Conservation (phyloP, 495 filamentous ascomycete species). For the Penicillium chermesinum region DNA sequence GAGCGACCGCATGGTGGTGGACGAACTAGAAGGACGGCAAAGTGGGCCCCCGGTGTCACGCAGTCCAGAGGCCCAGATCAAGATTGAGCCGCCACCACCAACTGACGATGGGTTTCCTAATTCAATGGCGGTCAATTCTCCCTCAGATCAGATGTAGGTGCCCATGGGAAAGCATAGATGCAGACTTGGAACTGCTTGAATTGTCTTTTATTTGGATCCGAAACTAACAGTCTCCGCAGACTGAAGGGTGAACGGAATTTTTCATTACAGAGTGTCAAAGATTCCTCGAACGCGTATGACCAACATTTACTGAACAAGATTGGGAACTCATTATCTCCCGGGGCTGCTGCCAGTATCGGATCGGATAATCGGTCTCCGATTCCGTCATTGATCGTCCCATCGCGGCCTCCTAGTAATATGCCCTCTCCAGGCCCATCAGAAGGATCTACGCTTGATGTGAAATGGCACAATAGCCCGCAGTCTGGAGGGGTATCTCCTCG, state of each 20-base stretch:
- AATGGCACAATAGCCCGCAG: constrained; percentile 41
- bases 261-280: constrained; percentile 52
- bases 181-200: no score
- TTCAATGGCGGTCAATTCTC: constrained; percentile 33
- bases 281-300: constrained; percentile 69
- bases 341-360: constrained; percentile 49
- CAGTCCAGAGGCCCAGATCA: constrained; percentile 40
- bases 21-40: constrained; percentile 34
- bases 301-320: constrained; percentile 73
- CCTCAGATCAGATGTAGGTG: constrained; percentile 45
- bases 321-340: constrained; percentile 57
- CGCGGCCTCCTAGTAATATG: constrained; percentile 35
- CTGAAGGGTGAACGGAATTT: constrained; percentile 56
- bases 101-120: constrained; percentile 42
- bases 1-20: constrained; percentile 38
- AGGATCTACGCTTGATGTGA: constrained; percentile 35
- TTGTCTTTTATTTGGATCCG: no score
- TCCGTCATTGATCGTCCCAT: constrained; percentile 43
- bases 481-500: constrained; percentile 44
- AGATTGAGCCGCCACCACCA: constrained; percentile 43
- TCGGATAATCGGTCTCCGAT: constrained; percentile 49
- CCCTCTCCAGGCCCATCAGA: constrained; percentile 44
- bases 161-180: not conserved
- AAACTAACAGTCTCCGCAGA: constrained; percentile 33
- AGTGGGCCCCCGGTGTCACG: constrained; percentile 25